Evolutionary conservation across 2,329 filamentous ascomycete genomes (phyloP).

Genomic region (Achaetomium macrosporum): DNA sequence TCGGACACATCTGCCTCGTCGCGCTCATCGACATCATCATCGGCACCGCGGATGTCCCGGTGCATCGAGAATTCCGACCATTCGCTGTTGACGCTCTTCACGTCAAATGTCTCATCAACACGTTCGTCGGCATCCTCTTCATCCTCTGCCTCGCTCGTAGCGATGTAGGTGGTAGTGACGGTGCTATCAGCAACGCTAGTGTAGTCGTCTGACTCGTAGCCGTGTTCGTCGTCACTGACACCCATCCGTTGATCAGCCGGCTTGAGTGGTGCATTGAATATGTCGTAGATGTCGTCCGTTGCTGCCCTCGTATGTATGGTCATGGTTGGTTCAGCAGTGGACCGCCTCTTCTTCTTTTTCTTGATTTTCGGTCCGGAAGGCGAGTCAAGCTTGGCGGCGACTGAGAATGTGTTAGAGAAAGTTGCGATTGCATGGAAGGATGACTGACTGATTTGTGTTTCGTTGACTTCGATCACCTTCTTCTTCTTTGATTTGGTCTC

Average conservation of each 20-base stretch:
- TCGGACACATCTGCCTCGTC: slow-evolving; percentile 36
- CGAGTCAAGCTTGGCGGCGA: slow-evolving; percentile 90
- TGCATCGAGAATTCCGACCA: slow-evolving; percentile 84
- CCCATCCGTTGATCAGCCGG: slow-evolving; percentile 31
- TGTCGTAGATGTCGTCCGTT: slow-evolving; percentile 94
- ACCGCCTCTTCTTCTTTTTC: slow-evolving; percentile 64
- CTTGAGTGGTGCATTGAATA: slow-evolving; percentile 81
- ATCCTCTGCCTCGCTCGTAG: slow-evolving; percentile 37
- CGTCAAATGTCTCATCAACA: slow-evolving; percentile 49
- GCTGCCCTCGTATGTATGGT: slow-evolving; percentile 92
- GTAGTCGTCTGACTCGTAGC: slow-evolving; percentile 72
- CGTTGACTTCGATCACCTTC: slow-evolving; percentile 79
- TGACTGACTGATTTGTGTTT: slow-evolving; percentile 82
- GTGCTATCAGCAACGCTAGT: slow-evolving; percentile 84
- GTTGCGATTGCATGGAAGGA: neutral
- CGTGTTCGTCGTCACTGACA: slow-evolving; percentile 54
- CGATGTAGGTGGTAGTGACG: slow-evolving; percentile 64
- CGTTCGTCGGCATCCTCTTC: slow-evolving; percentile 35
- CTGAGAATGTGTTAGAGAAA: slow-evolving; percentile 40
- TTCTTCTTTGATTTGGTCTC: slow-evolving; percentile 55
- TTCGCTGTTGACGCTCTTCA: slow-evolving; percentile 60
- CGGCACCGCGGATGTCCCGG: slow-evolving; percentile 57
- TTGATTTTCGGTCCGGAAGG: slow-evolving; percentile 79
- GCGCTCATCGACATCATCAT: slow-evolving; percentile 31
- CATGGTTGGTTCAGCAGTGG: slow-evolving; percentile 80